phyloP scores from a whole-genome alignment of 176 grass and related monocot species.

The Aegilops tauschii region DNA sequence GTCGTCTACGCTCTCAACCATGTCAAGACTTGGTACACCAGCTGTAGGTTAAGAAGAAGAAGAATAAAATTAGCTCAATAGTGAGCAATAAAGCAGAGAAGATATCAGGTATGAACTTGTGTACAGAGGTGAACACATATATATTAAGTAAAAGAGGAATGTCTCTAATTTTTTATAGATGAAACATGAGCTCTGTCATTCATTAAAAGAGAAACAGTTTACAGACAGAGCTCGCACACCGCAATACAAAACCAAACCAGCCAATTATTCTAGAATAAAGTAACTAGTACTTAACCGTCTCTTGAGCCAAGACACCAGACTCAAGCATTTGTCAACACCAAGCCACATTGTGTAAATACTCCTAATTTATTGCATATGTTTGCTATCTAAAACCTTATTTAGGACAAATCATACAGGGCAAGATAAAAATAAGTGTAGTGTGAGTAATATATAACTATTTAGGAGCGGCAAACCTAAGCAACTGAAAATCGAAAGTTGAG shows the following conservation, averaged over 20 bases:
- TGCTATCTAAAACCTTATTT: not conserved
- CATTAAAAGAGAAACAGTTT: not conserved
- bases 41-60: conserved; percentile 45
- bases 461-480: not conserved
- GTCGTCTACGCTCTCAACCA: conserved; percentile 93
- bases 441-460: not conserved
- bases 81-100: not conserved
- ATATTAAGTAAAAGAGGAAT: not conserved
- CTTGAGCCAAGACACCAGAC: not conserved
- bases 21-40: conserved; percentile 88
- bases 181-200: not conserved
- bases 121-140: not conserved
- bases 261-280: not conserved
- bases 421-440: not conserved
- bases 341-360: not conserved
- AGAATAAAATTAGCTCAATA: not conserved
- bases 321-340: not conserved
- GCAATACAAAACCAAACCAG: not conserved
- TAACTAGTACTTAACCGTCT: not conserved
- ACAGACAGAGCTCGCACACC: no score
- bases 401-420: not conserved
- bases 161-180: not conserved
- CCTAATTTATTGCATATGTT: not conserved
- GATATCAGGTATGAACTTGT: not conserved
- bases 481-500: not conserved